Base-by-base conservation (phyloP, 2,329 filamentous ascomycete species). In the Daldinia sp. region DNA sequence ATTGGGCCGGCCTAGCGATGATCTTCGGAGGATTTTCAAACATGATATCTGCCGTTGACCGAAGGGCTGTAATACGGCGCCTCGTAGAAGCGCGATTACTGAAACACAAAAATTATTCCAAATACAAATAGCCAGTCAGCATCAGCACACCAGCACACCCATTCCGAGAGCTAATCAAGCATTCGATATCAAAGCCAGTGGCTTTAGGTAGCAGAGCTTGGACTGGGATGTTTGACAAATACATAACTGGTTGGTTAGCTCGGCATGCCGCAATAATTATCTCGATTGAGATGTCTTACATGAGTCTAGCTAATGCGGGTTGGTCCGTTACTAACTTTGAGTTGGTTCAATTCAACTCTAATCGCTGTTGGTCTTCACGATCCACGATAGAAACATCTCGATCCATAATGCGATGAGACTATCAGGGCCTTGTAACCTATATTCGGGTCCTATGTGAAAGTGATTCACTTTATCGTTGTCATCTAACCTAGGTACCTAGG, bases 91-190 rank as follows among this genome's bases (percentile, higher is more conserved):
- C 29, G 45, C 54, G 45, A 45, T 56, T 62, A 62, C 62, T 58
- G 54, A 34, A 30, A 56, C 19, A 57, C 48, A 29, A 35, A n/a
- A 52, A 29, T 35, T 57, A 72, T 72, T 72, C 68, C 71, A 72
- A 72, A 72, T 72, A 61, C 47, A 21, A 63, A 59, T 60, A 63
- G 63, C 67, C 61, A 66, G 60, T 66, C 54, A 69, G 64, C 53
- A 56, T 53, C 52, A 32, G 64, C 47, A 66, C 32, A 58, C 60
- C 52, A 32, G 64, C 47, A 66, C 32, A 58, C 60, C 49, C 58
- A 58, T 64, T 29, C 48, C 61, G 64, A 58, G 34, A 54, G 63
- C 53, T 64, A 60, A 55, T 57, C 37, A 60, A 32, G 37, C 49
- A 32, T 39, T 45, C 19, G 53, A 41, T 23, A 35, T 39, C 39